Base-by-base conservation (phyloP, 2,329 filamentous ascomycete species). In the Clonostachys rhizophaga region DNA sequence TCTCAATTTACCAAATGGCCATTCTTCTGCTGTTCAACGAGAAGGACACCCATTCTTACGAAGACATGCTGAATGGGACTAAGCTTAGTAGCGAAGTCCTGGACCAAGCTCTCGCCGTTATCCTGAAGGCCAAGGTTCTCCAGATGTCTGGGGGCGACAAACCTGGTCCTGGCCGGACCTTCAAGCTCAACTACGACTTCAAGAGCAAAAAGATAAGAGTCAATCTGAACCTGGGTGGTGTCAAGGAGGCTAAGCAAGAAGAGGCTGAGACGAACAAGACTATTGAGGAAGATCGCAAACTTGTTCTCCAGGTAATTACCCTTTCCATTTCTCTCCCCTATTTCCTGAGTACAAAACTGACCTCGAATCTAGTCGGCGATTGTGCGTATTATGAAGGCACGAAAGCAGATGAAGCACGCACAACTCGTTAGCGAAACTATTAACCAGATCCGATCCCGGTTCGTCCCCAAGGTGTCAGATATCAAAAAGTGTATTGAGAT, bases 401-500 rank as follows among this genome's bases (percentile, higher is more conserved):
- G 94, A 51, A 97, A 99, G 83, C 89, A 87, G 73, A 95, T 97
- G 89, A 97, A 96, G 81, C 92, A 99, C 71, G 84, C 86, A 51
- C 87, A 94, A 62, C 84, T 99, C 12, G 91, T 99, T 47, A 86
- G 89, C 62, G 94, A 99, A 71, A 95, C 91, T 20, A 97, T 99
- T 66, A 87, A 86, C 61, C 94, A 97, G 69, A 96, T 99, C 66
- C 89, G 88, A 65, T 85, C 84, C 40, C 89, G 94, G 39, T 99
- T 99, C 69, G 84, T 91, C 49, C 94, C 94, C 39, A 95, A 95
- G 71, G 81, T 99, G 33, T 78, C 83, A 14, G 94, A 99, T 58
- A 99, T 99, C 80, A 99, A 99, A 77, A 99, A 97, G 75, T 96
- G 94, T 69, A 97, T 99, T 65, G 94, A 99, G 69, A 96, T 96